These are phyloP conservation scores for Dendrobium huoshanense DNA, from an alignment of 106 monocot species.

Conservation along the genomic window DNA sequence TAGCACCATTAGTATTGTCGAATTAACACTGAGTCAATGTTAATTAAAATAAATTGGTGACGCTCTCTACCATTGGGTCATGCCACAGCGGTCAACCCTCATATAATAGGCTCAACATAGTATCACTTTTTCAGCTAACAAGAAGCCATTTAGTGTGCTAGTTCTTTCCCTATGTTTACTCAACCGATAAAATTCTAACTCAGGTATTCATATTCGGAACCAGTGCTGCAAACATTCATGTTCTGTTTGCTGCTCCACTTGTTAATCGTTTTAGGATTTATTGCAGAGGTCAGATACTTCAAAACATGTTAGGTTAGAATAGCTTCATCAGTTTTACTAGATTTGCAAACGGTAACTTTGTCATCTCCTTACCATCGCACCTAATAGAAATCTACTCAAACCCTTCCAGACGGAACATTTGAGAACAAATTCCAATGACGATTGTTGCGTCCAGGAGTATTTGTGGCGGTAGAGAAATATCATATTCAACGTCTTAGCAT, in stretches of 20 bases:
- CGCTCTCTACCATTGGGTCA: neutral
- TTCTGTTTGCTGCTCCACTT: neutral
- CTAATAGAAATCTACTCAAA: neutral
- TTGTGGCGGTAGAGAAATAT: too few relatives aligned
- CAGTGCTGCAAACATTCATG: neutral
- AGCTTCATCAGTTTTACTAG: neutral
- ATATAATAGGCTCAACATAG: neutral
- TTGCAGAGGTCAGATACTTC: neutral
- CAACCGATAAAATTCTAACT: neutral
- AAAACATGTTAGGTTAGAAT: neutral
- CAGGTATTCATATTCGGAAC: neutral
- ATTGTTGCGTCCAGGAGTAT: too few relatives aligned
- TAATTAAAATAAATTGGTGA: neutral
- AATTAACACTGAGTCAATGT: constrained; percentile 4
- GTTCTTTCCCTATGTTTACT: neutral
- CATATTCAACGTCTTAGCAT: too few relatives aligned
- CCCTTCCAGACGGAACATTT: neutral
- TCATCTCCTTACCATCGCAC: neutral
- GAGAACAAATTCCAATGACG: neutral
- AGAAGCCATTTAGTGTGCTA: neutral
- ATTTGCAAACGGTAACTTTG: neutral
- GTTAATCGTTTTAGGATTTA: neutral
- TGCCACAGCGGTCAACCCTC: neutral
- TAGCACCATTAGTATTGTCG: neutral
- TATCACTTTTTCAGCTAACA: neutral